Evolutionary conservation across 768 basidiomycete genomes (phyloP).

Genomic region (Amylocystis lapponica): DNA sequence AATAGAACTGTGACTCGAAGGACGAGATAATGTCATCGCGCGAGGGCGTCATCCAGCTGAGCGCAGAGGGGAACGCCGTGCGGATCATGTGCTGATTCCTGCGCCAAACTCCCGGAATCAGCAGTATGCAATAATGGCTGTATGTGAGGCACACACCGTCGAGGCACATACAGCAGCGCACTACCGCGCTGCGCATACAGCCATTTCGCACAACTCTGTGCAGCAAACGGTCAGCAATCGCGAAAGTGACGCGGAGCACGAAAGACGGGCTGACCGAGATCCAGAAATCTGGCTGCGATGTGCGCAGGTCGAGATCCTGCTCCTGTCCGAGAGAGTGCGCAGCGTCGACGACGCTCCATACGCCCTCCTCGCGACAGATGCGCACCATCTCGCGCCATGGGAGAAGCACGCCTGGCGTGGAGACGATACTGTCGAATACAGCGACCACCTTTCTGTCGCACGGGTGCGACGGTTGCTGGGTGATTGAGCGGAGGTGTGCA

Average conservation of each 20-base stretch:
- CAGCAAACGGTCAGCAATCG: background rate
- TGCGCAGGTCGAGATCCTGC: constrained; percentile 41
- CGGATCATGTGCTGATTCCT: constrained; percentile 61
- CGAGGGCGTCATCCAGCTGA: constrained; percentile 42
- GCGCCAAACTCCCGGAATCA: background rate
- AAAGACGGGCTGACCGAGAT: constrained; percentile 46
- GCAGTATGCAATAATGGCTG: constrained; percentile 45
- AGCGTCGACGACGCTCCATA: constrained; percentile 66
- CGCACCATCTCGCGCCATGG: constrained; percentile 68
- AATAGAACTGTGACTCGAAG: constrained; percentile 49
- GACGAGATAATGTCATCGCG: no score
- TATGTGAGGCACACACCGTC: background rate
- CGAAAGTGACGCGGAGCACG: background rate
- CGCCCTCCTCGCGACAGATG: constrained; percentile 53
- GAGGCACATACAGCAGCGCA: constrained; percentile 14
- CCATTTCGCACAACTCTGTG: constrained; percentile 83
- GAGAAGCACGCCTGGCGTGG: constrained; percentile 51
- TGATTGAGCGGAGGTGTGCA: constrained; percentile 26
- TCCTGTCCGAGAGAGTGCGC: constrained; percentile 75
- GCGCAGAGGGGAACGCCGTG: constrained; percentile 49
- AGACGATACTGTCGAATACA: constrained; percentile 59
- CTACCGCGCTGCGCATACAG: constrained; percentile 59
- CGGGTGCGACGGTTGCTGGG: constrained; percentile 1
- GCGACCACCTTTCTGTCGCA: constrained; percentile 45
- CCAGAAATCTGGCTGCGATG: constrained; percentile 67